Percentiles rank a stretch among this genome's conserved stretches.
These are phyloP conservation scores for Metarhizium rileyi DNA, from an alignment of 2,329 filamentous ascomycete species.

Conservation along the genomic window DNA sequence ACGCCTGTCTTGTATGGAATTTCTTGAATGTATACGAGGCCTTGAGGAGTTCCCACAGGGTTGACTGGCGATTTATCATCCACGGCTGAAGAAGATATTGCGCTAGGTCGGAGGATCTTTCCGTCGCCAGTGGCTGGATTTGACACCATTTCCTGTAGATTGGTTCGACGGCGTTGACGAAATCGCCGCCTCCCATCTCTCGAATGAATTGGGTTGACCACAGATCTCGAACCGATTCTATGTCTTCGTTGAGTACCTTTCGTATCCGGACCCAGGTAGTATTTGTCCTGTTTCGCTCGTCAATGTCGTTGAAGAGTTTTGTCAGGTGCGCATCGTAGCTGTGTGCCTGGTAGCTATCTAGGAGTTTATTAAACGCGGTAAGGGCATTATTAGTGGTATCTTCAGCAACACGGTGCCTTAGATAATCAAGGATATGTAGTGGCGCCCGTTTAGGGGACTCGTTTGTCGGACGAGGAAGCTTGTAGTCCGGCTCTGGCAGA, in stretches of 20 bases:
- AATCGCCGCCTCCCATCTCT: constrained; percentile 7
- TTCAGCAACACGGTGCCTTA: constrained; percentile 46
- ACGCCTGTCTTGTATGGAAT: constrained; percentile 20
- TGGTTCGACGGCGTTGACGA: constrained; percentile 18
- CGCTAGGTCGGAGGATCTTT: constrained; percentile 16
- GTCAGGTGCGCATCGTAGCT: constrained; percentile 10
- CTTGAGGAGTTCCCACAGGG: constrained; percentile 39
- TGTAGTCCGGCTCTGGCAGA: constrained; percentile 34
- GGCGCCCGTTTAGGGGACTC: constrained; percentile 12
- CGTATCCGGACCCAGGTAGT: constrained; percentile 22
- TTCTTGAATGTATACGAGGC: constrained; percentile 38
- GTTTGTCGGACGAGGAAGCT: constrained; percentile 16
- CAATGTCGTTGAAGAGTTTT: constrained; percentile 21
- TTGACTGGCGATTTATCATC: constrained; percentile 17
- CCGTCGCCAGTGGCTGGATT: constrained; percentile 26
- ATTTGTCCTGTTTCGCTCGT: constrained; percentile 18
- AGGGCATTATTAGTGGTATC: constrained; percentile 29
- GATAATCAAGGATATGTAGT: constrained; percentile 50
- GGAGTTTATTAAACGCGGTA: constrained; percentile 18
- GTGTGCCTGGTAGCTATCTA: constrained; percentile 4
- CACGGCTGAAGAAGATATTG: constrained; percentile 18
- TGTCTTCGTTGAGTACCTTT: constrained; percentile 21
- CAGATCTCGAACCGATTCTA: constrained; percentile 16
- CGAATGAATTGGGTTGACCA: constrained; percentile 24
- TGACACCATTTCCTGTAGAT: constrained; percentile 31